Evolutionary conservation across 73 alveolate genomes (phyloP), one percentile per base, ranked within the genome.

Genomic region (Paramecium pentaurelia): DNA sequence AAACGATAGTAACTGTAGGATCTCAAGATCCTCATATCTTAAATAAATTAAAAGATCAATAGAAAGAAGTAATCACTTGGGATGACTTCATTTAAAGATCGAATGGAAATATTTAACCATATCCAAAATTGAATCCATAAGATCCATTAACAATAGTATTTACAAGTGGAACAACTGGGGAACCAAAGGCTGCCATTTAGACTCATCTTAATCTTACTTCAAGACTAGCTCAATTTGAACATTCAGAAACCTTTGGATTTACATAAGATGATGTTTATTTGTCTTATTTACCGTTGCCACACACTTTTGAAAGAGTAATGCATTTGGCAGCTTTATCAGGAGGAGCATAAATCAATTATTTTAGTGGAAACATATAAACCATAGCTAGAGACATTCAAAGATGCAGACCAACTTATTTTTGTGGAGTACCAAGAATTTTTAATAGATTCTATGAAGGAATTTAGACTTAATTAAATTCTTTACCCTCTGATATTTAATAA

Each of bases 381-480:
- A 89, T 98, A 16, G 88, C 47, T 20, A 99, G 96, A 11, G 99
- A 98, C 88, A 86, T 97, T 7, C 94, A 95, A 86, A 95, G 95
- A 18, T 86, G 97, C 45, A 96, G 86, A 70, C 99, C 99, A 10
- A 97, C 99, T 9, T 58, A 96, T 27, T 97, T 99, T 93, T 95
- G 96, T 9, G 84, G 98, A 11, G 99, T 99, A 37, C 99, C 99
- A 47, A 94, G 99, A 92, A 95, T 99, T 12, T 95, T 89, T 58
- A 95, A 88, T 32, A 95, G 99, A 89, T 94, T 99, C 60, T 97
- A 97, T 83, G 99, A 95, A 47, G 96, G 89, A 71, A 97, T 98
- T 30, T 58, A 96, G 85, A 75, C 84, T 8, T 93, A 77, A 68
- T 36, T 98, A 10, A 84, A 90, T 34, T 86, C 93, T 71, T 75